A percentile compares a stretch with the other conserved stretches of the same genome.
phyloP scores from a whole-genome alignment of 2,329 filamentous ascomycete genomes.

The Lizonia empirigonia region DNA sequence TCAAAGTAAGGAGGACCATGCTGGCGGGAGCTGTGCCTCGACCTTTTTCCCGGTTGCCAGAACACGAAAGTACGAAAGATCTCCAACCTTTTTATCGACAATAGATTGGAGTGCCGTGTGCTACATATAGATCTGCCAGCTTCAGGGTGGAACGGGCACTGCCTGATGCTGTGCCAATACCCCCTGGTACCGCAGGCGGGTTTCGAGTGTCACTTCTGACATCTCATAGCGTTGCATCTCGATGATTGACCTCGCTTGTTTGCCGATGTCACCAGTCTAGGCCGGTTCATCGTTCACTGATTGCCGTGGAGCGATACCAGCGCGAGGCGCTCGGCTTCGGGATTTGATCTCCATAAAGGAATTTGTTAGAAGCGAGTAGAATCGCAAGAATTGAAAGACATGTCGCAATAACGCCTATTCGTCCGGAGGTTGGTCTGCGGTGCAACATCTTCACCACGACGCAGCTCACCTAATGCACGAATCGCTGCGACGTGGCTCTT shows the following conservation, averaged over 20 bases:
- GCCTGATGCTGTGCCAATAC: constrained; percentile 22
- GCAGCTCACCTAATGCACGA: not conserved
- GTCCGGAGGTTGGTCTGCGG: not conserved
- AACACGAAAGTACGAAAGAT: constrained; percentile 12
- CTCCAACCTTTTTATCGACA: constrained; percentile 17
- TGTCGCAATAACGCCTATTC: not conserved
- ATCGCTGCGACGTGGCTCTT: not conserved
- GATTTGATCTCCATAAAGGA: not conserved
- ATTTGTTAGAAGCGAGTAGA: not conserved
- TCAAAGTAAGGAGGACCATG: constrained; percentile 42
- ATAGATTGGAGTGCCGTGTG: constrained; percentile 15
- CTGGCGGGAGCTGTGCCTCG: constrained; percentile 17
- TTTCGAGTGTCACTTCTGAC: constrained; percentile 32
- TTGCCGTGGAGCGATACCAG: not conserved
- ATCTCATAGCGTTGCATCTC: constrained; percentile 5
- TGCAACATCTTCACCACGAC: not conserved
- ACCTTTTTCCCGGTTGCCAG: constrained; percentile 11
- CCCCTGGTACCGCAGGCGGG: constrained; percentile 18
- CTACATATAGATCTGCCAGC: constrained; percentile 39
- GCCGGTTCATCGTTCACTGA: not conserved
- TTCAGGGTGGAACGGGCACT: constrained; percentile 24
- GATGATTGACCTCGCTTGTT: not conserved
- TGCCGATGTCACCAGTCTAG: not conserved
- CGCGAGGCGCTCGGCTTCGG: not conserved
- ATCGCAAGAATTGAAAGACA: not conserved